Evolutionary conservation across 164 flowering plant species (phyloP).

Genomic region (Brasenia schreberi): DNA sequence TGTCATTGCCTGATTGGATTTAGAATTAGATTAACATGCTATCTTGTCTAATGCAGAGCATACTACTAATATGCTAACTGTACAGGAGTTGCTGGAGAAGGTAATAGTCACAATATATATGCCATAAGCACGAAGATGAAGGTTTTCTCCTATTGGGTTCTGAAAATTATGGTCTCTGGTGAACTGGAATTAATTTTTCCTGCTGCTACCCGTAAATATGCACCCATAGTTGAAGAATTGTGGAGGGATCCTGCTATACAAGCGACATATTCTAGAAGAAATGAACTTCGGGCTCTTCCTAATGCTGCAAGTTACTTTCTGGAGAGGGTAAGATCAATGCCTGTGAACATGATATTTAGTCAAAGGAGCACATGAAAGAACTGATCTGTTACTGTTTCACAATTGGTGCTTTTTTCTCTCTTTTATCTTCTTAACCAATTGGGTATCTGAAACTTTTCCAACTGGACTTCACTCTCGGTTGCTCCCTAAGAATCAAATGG

Average conservation of each 20-base stretch:
- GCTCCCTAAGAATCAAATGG: not conserved
- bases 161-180: slow-evolving; percentile 78
- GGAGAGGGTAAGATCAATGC: slow-evolving; percentile 41
- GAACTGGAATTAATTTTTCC: slow-evolving; percentile 82
- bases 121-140: slow-evolving; percentile 65
- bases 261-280: slow-evolving; percentile 66
- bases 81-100: slow-evolving; percentile 22
- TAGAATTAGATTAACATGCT: slow-evolving; percentile 7
- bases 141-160: slow-evolving; percentile 88
- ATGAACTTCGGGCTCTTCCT: slow-evolving; percentile 65
- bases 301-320: slow-evolving; percentile 63
- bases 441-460: not conserved
- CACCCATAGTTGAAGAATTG: slow-evolving; percentile 78
- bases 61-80: not conserved
- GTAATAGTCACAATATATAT: slow-evolving; percentile 25
- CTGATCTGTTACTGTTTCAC: not conserved
- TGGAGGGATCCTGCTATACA: slow-evolving; percentile 82
- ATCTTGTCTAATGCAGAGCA: no score
- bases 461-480: not conserved
- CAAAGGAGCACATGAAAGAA: not conserved
- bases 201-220: slow-evolving; percentile 94
- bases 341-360: not conserved
- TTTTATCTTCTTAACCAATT: not conserved
- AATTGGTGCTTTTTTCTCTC: not conserved
- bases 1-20: not conserved